Evolutionary conservation across 2,329 filamentous ascomycete species (phyloP).

Genomic region (Colletotrichum camelliae): DNA sequence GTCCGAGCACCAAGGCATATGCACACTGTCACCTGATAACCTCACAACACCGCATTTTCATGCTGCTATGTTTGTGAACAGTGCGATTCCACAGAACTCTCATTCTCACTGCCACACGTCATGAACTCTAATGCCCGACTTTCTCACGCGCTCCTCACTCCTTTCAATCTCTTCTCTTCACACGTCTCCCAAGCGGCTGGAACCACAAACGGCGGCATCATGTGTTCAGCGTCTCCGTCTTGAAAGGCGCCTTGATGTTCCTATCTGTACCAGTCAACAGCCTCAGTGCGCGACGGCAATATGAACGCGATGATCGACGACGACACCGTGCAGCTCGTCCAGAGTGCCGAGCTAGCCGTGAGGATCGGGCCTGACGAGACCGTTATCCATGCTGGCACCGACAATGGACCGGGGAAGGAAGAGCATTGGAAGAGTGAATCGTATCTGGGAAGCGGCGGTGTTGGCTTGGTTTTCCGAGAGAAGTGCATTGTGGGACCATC

Average conservation of each 20-base stretch:
- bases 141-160: neutral
- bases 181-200: neutral
- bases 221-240: neutral
- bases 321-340: neutral
- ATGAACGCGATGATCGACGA: neutral
- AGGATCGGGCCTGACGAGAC: neutral
- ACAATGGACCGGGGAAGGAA: neutral
- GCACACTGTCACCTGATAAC: neutral
- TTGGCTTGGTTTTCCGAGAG: neutral
- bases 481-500: neutral
- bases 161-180: too few relatives aligned
- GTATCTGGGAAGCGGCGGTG: neutral
- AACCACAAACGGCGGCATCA: neutral
- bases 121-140: neutral
- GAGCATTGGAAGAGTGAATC: slow-evolving; percentile 1
- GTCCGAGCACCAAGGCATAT: neutral
- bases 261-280: neutral
- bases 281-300: neutral
- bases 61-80: neutral
- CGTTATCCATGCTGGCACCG: neutral
- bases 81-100: neutral
- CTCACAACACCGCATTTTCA: neutral
- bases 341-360: neutral
- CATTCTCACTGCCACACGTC: neutral
- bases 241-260: neutral